A percentile compares a stretch with the other conserved stretches of the same genome.
These are phyloP conservation scores for Paulownia fortunei DNA, from an alignment of 257 asterid species.

Conservation along the genomic window DNA sequence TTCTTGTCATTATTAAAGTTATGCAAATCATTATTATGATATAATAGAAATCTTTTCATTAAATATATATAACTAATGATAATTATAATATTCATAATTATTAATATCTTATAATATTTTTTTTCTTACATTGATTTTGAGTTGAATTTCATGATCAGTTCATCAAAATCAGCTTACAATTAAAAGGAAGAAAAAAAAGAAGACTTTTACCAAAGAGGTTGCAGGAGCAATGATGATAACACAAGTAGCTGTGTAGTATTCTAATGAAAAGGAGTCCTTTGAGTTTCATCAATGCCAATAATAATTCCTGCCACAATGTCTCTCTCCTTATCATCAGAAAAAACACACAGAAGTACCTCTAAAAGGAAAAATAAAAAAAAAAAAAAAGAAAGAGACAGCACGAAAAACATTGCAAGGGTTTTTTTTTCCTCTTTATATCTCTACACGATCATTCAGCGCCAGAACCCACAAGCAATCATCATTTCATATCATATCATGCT, in stretches of 20 bases:
- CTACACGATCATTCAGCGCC: conserved; percentile 28
- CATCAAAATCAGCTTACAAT: background rate
- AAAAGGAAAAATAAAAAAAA: background rate
- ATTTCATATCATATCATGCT: conserved; percentile 27
- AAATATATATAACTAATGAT: no score
- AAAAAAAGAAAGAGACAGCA: conserved; percentile 38
- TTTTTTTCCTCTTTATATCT: background rate
- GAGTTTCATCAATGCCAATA: conserved; percentile 42
- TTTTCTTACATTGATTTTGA: no score
- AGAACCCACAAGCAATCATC: conserved; percentile 44
- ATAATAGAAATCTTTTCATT: no score
- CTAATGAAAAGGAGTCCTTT: conserved; percentile 42
- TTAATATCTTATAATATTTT: background rate
- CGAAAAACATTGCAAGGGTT: conserved; percentile 38
- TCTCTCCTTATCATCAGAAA: background rate
- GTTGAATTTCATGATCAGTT: no score
- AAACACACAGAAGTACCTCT: background rate
- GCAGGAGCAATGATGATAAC: conserved; percentile 43
- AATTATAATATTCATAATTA: no score
- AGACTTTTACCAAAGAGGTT: conserved; percentile 9
- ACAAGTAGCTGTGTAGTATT: conserved; percentile 28
- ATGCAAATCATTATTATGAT: no score
- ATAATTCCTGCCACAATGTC: conserved; percentile 31
- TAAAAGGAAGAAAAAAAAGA: background rate
- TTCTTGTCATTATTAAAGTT: no score